phyloP scores from a whole-genome alignment of 2,329 filamentous ascomycete species.

The Fusarium torreyae region DNA sequence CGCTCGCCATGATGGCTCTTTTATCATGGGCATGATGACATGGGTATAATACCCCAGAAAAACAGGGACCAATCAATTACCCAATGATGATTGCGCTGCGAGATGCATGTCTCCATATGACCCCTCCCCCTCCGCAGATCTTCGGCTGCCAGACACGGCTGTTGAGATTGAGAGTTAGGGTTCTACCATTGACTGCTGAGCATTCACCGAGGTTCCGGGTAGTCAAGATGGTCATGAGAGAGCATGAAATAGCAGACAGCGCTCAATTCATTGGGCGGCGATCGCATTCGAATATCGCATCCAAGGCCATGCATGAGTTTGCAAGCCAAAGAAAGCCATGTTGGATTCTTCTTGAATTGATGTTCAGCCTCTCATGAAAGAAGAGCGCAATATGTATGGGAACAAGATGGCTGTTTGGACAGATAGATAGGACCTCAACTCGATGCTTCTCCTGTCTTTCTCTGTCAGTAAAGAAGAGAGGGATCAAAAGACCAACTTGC shows the following conservation, averaged over 20 bases:
- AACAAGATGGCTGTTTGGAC: neutral
- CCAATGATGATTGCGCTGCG: slow-evolving; percentile 42
- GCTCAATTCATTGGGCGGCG: neutral
- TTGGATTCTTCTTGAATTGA: neutral
- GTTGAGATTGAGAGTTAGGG: slow-evolving; percentile 40
- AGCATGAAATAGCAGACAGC: neutral
- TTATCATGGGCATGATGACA: slow-evolving; percentile 44
- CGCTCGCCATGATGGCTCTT: slow-evolving; percentile 37
- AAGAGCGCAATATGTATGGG: neutral
- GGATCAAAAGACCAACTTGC: neutral
- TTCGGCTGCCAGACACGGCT: slow-evolving; percentile 49
- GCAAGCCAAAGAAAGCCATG: neutral
- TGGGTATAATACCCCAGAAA: slow-evolving; percentile 27
- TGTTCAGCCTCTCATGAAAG: neutral
- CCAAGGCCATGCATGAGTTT: neutral
- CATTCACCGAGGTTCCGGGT: too few relatives aligned
- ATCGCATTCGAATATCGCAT: neutral
- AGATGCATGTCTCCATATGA: slow-evolving; percentile 39
- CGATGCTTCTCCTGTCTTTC: neutral
- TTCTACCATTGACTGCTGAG: neutral
- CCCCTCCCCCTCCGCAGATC: slow-evolving; percentile 48
- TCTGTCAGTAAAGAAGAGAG: neutral
- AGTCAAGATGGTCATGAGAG: neutral
- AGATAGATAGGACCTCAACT: neutral
- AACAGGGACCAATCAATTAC: slow-evolving; percentile 23